Conservation (phyloP, 495 filamentous ascomycete species). For the Halenospora varia region DNA sequence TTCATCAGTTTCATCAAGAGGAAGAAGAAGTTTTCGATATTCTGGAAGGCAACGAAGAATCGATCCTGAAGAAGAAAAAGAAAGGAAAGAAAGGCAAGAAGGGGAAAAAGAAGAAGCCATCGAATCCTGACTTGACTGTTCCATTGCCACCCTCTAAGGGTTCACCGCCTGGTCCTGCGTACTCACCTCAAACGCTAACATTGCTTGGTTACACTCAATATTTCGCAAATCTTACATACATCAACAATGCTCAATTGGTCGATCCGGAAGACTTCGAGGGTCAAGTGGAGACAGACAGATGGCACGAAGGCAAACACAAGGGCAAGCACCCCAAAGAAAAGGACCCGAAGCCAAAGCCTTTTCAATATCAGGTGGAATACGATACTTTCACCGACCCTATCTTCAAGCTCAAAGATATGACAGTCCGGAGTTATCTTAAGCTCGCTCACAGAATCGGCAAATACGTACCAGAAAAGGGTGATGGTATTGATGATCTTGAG, state of each 20-base stretch:
- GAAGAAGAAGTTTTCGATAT: not conserved
- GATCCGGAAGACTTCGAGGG: constrained; percentile 20
- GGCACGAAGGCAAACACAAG: constrained; percentile 51
- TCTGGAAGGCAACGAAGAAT: constrained; percentile 6
- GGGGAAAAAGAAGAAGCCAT: constrained; percentile 51
- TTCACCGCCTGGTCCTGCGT: constrained; percentile 81
- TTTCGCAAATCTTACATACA: constrained; percentile 83
- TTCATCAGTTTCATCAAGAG: not conserved
- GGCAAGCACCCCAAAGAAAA: constrained; percentile 46
- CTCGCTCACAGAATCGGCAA: constrained; percentile 76
- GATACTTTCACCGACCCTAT: constrained; percentile 69
- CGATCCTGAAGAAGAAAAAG: constrained; percentile 22
- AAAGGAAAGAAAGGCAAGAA: constrained; percentile 41
- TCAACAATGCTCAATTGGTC: constrained; percentile 58
- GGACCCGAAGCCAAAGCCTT: constrained; percentile 53
- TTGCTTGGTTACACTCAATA: constrained; percentile 81
- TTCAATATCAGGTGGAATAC: constrained; percentile 83
- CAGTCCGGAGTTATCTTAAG: constrained; percentile 73
- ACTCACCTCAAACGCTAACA: constrained; percentile 79
- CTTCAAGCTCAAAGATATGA: constrained; percentile 78
- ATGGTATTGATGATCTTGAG: constrained; percentile 23
- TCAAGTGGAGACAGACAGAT: constrained; percentile 29
- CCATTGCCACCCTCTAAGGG: constrained; percentile 70
- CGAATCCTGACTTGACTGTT: constrained; percentile 57
- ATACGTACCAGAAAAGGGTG: constrained; percentile 31